These are phyloP conservation scores for Clavispora phyllophila DNA, from an alignment of 805 yeast genomes.

Conservation along the genomic window DNA sequence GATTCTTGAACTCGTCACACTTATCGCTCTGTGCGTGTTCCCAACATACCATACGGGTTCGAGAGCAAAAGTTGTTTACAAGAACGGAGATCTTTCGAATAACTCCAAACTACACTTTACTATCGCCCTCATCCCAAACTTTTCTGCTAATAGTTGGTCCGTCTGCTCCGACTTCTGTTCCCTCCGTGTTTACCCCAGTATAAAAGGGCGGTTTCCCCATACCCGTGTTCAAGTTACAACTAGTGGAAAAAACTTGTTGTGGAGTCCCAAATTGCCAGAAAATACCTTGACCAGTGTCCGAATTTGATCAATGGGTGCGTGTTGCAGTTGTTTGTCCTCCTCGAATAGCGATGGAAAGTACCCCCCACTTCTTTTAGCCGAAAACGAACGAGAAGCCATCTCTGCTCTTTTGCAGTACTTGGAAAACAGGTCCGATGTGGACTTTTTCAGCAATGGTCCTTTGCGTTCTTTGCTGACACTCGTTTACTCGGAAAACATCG, in stretches of 20 bases:
- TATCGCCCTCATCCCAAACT: not conserved
- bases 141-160: not conserved
- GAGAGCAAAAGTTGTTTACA: not conserved
- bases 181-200: not conserved
- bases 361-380: slow-evolving; percentile 79
- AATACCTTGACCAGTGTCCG: not conserved
- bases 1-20: not conserved
- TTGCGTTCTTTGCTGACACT: slow-evolving; percentile 84
- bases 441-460: slow-evolving; percentile 84
- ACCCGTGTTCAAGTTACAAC: not conserved
- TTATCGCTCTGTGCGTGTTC: slow-evolving; percentile 1
- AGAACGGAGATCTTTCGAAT: not conserved
- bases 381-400: slow-evolving; percentile 95
- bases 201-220: not conserved
- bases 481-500: slow-evolving; percentile 92
- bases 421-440: slow-evolving; percentile 82
- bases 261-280: not conserved
- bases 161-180: not conserved
- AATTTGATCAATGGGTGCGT: slow-evolving; percentile 30
- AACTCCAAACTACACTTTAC: not conserved
- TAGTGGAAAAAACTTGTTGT: not conserved
- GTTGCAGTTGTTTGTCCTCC: slow-evolving; percentile 37
- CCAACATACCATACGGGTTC: not conserved
- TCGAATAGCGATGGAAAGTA: slow-evolving; percentile 53
- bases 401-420: slow-evolving; percentile 82